Conservation (phyloP, 202 grass and related monocot genomes). For the Digitaria exilis region DNA sequence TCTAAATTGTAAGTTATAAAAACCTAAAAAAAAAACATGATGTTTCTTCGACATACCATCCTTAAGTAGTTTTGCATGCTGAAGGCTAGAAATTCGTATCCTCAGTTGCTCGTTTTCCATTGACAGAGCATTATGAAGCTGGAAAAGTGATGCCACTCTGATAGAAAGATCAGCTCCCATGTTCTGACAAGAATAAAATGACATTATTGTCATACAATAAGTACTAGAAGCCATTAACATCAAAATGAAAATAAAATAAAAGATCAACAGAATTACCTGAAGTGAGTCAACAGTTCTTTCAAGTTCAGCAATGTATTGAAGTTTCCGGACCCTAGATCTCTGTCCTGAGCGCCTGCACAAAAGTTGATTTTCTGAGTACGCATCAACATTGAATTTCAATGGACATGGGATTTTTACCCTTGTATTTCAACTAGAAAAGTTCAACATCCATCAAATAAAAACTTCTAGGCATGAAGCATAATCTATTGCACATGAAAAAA, state of each 20-base stretch:
- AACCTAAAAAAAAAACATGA: slow-evolving; percentile 24
- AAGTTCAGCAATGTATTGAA: slow-evolving; percentile 98
- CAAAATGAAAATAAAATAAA: slow-evolving; percentile 29
- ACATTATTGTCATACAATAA: slow-evolving; percentile 3
- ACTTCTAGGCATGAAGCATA: slow-evolving; percentile 1
- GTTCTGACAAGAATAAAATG: slow-evolving; percentile 57
- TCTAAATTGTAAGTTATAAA: slow-evolving; percentile 12
- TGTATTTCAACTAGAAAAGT: slow-evolving; percentile 13
- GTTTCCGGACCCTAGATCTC: slow-evolving; percentile 95
- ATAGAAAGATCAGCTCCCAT: slow-evolving; percentile 79
- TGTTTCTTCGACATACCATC: slow-evolving; percentile 60
- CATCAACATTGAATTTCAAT: background rate
- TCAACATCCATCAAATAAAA: slow-evolving; percentile 26
- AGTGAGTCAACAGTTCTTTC: slow-evolving; percentile 87
- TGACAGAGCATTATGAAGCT: slow-evolving; percentile 75
- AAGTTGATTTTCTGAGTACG: slow-evolving; percentile 21
- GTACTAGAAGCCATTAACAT: background rate
- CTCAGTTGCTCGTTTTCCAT: slow-evolving; percentile 89
- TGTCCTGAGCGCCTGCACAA: slow-evolving; percentile 85
- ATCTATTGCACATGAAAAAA: slow-evolving; percentile 16
- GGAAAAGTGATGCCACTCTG: slow-evolving; percentile 84
- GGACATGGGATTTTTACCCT: background rate
- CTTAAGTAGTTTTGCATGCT: slow-evolving; percentile 74
- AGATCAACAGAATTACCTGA: slow-evolving; percentile 58
- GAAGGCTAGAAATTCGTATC: slow-evolving; percentile 69